Conservation (phyloP, 495 filamentous ascomycete genomes). For the Glarea lozoyensis region DNA sequence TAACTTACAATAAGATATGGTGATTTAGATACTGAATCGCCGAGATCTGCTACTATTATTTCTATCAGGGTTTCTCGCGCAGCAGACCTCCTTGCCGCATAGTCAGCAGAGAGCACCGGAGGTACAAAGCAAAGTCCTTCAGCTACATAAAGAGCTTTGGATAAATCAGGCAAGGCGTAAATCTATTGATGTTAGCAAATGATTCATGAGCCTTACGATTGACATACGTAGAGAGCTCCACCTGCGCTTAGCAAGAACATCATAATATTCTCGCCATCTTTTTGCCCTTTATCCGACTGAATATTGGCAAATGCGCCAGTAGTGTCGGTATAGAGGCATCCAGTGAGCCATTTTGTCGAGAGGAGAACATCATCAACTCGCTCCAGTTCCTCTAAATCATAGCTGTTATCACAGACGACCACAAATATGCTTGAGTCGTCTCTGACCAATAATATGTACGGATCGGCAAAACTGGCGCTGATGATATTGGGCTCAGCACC, state of each 20-base stretch:
- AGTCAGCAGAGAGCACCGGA: conserved; percentile 63
- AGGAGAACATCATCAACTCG: conserved; percentile 42
- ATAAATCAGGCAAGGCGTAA: conserved; percentile 53
- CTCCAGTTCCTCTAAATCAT: conserved; percentile 79
- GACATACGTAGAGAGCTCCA: conserved; percentile 64
- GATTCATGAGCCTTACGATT: background rate
- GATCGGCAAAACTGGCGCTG: conserved; percentile 78
- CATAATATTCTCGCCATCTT: conserved; percentile 41
- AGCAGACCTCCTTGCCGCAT: conserved; percentile 54
- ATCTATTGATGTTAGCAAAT: conserved; percentile 33
- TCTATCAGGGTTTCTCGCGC: conserved; percentile 65
- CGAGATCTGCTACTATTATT: conserved; percentile 73
- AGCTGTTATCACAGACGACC: conserved; percentile 63
- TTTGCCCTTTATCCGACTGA: conserved; percentile 31
- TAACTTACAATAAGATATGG: conserved; percentile 74
- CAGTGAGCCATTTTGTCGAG: conserved; percentile 64
- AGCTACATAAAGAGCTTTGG: conserved; percentile 50
- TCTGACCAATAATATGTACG: conserved; percentile 75
- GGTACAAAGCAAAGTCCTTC: conserved; percentile 72
- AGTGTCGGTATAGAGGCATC: conserved; percentile 67
- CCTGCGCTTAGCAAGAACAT: conserved; percentile 65
- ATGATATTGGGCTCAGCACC: conserved; percentile 65
- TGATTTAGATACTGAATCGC: conserved; percentile 55
- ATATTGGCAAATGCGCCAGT: conserved; percentile 40
- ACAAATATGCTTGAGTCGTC: conserved; percentile 73